Conservation (phyloP, 2,329 filamentous ascomycete species). For the Juglanconis juglandina region DNA sequence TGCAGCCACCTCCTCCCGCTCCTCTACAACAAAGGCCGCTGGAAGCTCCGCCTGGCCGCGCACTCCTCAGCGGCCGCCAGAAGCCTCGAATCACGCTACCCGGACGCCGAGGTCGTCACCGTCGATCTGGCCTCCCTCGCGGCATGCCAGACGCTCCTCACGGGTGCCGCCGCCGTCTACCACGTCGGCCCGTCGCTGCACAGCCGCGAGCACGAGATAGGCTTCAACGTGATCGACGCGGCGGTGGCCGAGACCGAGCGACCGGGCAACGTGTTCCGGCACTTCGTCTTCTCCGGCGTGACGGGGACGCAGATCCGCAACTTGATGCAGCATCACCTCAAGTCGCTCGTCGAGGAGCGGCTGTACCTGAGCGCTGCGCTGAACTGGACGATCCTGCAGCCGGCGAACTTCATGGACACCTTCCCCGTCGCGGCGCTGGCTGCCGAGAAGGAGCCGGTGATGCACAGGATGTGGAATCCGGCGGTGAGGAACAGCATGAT, state of each 20-base stretch:
- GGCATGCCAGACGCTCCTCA: not conserved
- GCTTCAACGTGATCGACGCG: slow-evolving; percentile 35
- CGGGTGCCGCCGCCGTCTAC: slow-evolving; percentile 26
- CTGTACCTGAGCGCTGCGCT: slow-evolving; percentile 30
- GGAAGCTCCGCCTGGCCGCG: slow-evolving; percentile 31
- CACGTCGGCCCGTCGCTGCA: slow-evolving; percentile 34
- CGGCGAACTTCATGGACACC: slow-evolving; percentile 31
- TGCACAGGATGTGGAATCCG: slow-evolving; percentile 13
- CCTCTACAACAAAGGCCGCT: slow-evolving; percentile 28
- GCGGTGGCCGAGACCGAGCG: slow-evolving; percentile 22
- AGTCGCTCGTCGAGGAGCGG: slow-evolving; percentile 32
- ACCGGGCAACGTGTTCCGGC: slow-evolving; percentile 25
- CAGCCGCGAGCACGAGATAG: slow-evolving; percentile 29
- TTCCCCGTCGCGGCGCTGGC: slow-evolving; percentile 15
- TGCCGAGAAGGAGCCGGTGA: not conserved
- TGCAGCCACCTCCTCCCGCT: slow-evolving; percentile 31
- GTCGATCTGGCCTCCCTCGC: not conserved
- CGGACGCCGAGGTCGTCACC: slow-evolving; percentile 29
- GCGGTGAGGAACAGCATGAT: slow-evolving; percentile 13
- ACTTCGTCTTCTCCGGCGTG: slow-evolving; percentile 34
- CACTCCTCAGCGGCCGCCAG: slow-evolving; percentile 26
- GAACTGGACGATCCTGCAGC: slow-evolving; percentile 33
- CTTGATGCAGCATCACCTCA: slow-evolving; percentile 35
- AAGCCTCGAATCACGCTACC: slow-evolving; percentile 27
- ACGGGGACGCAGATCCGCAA: slow-evolving; percentile 30